phyloP scores from a whole-genome alignment of 192 early-diverging fungal species.

The Podila epigama region DNA sequence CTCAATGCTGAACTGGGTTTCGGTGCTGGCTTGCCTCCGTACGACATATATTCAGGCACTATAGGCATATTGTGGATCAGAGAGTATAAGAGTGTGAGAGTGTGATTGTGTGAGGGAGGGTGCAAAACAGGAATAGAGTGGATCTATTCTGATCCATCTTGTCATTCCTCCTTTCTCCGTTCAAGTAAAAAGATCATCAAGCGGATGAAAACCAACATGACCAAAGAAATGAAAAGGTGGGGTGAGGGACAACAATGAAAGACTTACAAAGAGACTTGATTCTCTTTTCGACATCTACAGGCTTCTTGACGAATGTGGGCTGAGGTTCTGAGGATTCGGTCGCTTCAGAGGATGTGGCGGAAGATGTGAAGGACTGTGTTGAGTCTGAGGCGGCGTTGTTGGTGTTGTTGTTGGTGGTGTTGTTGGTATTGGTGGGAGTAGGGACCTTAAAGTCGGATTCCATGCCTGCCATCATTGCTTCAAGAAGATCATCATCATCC shows the following conservation, averaged over 20 bases:
- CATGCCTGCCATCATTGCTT: conserved; percentile 49
- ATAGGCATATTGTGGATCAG: background rate
- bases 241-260: background rate
- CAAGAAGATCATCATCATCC: conserved; percentile 41
- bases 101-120: too few relatives aligned
- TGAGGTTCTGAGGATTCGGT: conserved; percentile 9
- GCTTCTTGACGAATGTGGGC: conserved; percentile 17
- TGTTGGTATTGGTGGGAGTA: conserved; percentile 10
- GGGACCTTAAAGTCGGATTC: conserved; percentile 41
- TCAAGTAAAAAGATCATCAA: too few relatives aligned
- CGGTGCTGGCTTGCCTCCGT: conserved; percentile 40
- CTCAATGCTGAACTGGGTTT: conserved; percentile 28
- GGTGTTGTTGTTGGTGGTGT: background rate
- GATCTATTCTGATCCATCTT: too few relatives aligned
- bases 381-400: background rate
- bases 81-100: too few relatives aligned
- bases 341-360: conserved; percentile 4
- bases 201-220: too few relatives aligned
- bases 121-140: too few relatives aligned
- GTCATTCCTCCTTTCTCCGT: too few relatives aligned
- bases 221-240: too few relatives aligned
- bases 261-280: conserved; percentile 44
- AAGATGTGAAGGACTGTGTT: background rate
- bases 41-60: conserved; percentile 47
- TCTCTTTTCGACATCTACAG: conserved; percentile 41